These are phyloP conservation scores for Vigna hirtella DNA, from an alignment of 306 rosid genomes.

Conservation along the genomic window DNA sequence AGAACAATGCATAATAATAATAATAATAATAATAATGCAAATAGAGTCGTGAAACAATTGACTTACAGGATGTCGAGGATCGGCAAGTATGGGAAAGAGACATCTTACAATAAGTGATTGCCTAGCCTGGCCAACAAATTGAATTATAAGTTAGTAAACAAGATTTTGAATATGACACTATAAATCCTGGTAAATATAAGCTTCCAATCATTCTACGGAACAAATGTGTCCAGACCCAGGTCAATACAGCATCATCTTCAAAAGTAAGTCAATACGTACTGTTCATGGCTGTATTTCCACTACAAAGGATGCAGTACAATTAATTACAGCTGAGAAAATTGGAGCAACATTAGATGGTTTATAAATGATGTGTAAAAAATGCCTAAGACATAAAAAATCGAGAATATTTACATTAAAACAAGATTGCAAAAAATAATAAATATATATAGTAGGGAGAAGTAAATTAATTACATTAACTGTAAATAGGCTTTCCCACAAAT, in stretches of 20 bases:
- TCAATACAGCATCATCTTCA: slow-evolving; percentile 27
- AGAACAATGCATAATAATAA: not conserved
- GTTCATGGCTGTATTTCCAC: slow-evolving; percentile 36
- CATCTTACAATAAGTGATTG: slow-evolving; percentile 96
- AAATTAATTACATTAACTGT: slow-evolving; percentile 51
- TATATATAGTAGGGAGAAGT: slow-evolving; percentile 32
- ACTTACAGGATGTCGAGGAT: slow-evolving; percentile 98
- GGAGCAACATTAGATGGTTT: slow-evolving; percentile 1
- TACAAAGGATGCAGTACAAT: slow-evolving; percentile 11
- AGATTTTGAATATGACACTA: slow-evolving; percentile 28
- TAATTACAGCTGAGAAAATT: slow-evolving; percentile 4
- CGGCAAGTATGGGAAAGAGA: slow-evolving; percentile 98
- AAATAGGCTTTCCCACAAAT: slow-evolving; percentile 54
- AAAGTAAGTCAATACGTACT: slow-evolving; percentile 14
- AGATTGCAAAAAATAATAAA: not conserved
- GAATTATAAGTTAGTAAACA: slow-evolving; percentile 33
- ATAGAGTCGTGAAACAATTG: slow-evolving; percentile 37
- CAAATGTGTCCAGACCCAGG: slow-evolving; percentile 30
- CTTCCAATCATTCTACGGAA: slow-evolving; percentile 25
- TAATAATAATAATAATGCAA: not conserved
- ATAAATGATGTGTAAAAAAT: slow-evolving; percentile 4
- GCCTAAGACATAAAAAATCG: slow-evolving; percentile 14
- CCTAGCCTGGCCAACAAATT: slow-evolving; percentile 74
- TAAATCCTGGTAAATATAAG: slow-evolving; percentile 29
- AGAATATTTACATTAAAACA: slow-evolving; percentile 18